Base-by-base conservation (phyloP, 2,329 filamentous ascomycete genomes). In the Scedosporium aurantiacum region DNA sequence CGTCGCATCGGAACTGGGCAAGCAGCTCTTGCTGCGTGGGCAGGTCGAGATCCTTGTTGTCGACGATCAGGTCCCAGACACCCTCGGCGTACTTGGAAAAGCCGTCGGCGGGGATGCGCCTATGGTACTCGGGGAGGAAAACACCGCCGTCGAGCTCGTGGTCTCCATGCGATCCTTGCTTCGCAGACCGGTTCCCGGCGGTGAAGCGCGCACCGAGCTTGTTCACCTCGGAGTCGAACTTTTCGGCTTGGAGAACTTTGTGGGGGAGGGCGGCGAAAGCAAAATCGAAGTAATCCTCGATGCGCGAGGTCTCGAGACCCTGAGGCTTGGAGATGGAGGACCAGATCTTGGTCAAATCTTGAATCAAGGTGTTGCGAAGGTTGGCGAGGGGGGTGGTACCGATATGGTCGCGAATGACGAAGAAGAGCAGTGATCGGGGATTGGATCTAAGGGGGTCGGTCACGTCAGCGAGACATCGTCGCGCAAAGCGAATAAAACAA, bases 251-350 rank as follows among this genome's bases (percentile, higher is more conserved):
- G 60, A 97, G 82, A 64, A 96, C 91, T 78, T 99, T 99, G 79
- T 99, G 94, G 3, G 94, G 94, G 23, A 99, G 82, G 0, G 93
- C 91, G 57, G 92, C 90, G 70, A 99, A 99, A 61, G 91, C 92
- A 74, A 99, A 97, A 76, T 99, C 94, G 70, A 99, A 99, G 77
- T 97, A 99, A 71, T 99, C 93, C 68, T 94, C 90, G 66, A 99
- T 97, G 62, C 82, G 85, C 21, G 93, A 93, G 66, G 86, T 85
- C 71, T 99, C 94, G 62, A 97, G 81, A 0, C 93, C 93, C 37
- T 86, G 76, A 3, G 94, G 94, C 72, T 99, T 99, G 47, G 92
- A 92, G 63, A 99, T 87, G 57, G 90, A 89, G 2, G 88, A 83
- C 94, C 94, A 99, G 68, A 99, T 91, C 72, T 93, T 90, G 58